A percentile compares a stretch with the other conserved stretches of the same genome.
Evolutionary conservation across 1,284 basidiomycete genomes (phyloP).

Genomic region (Ustilago hordei): DNA sequence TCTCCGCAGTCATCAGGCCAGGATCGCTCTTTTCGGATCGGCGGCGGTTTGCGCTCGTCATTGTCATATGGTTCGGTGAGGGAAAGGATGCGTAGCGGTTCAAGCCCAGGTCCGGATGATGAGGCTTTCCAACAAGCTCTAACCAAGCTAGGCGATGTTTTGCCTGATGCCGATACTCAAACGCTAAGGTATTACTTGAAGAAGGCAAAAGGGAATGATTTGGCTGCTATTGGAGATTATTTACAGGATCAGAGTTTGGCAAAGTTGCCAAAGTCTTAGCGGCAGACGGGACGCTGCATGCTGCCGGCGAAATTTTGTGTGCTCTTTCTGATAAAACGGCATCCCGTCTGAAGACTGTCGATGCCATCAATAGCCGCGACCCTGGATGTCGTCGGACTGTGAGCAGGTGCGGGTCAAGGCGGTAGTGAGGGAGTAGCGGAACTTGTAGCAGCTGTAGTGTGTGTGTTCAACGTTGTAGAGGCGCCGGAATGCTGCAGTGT

Average conservation of each 20-base stretch:
- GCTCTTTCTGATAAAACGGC: too few relatives aligned
- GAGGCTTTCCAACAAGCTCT: slow-evolving; percentile 46
- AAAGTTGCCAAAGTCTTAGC: slow-evolving; percentile 26
- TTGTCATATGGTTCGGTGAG: slow-evolving; percentile 44
- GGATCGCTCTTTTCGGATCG: slow-evolving; percentile 3
- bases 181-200: slow-evolving; percentile 53
- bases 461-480: neutral
- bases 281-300: too few relatives aligned
- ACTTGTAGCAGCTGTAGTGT: neutral
- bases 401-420: slow-evolving; percentile 21
- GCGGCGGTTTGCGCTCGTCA: slow-evolving; percentile 14
- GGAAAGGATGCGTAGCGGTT: slow-evolving; percentile 29
- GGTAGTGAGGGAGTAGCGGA: slow-evolving; percentile 23
- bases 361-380: too few relatives aligned
- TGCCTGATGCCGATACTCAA: slow-evolving; percentile 56
- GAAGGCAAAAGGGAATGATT: slow-evolving; percentile 58
- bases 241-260: slow-evolving; percentile 56
- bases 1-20: slow-evolving; percentile 9
- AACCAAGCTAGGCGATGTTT: slow-evolving; percentile 54
- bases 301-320: too few relatives aligned
- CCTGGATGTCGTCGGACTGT: neutral
- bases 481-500: slow-evolving; percentile 15
- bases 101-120: slow-evolving; percentile 18
- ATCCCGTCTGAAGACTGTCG: too few relatives aligned
- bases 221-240: slow-evolving; percentile 61